These are phyloP conservation scores for Leishmania aethiopica DNA, from an alignment of 208 protist species.

Conservation along the genomic window DNA sequence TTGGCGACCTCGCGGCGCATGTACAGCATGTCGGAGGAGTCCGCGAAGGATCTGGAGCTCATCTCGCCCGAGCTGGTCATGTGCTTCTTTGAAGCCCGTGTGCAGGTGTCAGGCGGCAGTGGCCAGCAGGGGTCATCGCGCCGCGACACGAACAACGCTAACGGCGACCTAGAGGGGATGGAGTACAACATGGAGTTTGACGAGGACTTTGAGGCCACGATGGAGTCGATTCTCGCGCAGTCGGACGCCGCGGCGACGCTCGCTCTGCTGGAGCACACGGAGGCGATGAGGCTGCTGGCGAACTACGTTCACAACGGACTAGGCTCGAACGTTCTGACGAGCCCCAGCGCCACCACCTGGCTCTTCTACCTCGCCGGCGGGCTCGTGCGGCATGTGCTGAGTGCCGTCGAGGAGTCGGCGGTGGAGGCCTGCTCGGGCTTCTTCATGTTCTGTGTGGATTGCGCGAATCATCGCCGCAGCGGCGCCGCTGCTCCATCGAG, in stretches of 20 bases:
- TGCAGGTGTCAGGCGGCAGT: constrained; percentile 24
- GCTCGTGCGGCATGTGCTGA: constrained; percentile 56
- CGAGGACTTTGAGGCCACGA: constrained; percentile 51
- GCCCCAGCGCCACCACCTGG: constrained; percentile 67
- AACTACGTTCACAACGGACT: constrained; percentile 53
- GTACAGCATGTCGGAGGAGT: constrained; percentile 43
- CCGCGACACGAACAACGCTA: constrained; percentile 9
- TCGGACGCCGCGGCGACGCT: constrained; percentile 51
- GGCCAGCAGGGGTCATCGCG: not conserved
- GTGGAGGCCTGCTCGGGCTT: constrained; percentile 59
- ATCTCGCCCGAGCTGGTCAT: constrained; percentile 46
- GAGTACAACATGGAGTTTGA: constrained; percentile 30
- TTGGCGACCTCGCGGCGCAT: constrained; percentile 67
- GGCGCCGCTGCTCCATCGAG: constrained; percentile 13
- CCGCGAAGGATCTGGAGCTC: constrained; percentile 50
- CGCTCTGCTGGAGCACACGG: constrained; percentile 44
- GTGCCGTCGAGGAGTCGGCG: constrained; percentile 43
- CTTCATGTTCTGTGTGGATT: constrained; percentile 72
- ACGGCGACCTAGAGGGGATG: constrained; percentile 8
- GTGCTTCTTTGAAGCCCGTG: constrained; percentile 59
- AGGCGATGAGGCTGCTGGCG: constrained; percentile 55
- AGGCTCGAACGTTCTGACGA: constrained; percentile 56
- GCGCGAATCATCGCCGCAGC: constrained; percentile 54
- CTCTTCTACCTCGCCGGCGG: constrained; percentile 77
- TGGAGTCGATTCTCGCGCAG: constrained; percentile 64